Evolutionary conservation across 768 basidiomycete species (phyloP).

Genomic region (Harrya chromipes): DNA sequence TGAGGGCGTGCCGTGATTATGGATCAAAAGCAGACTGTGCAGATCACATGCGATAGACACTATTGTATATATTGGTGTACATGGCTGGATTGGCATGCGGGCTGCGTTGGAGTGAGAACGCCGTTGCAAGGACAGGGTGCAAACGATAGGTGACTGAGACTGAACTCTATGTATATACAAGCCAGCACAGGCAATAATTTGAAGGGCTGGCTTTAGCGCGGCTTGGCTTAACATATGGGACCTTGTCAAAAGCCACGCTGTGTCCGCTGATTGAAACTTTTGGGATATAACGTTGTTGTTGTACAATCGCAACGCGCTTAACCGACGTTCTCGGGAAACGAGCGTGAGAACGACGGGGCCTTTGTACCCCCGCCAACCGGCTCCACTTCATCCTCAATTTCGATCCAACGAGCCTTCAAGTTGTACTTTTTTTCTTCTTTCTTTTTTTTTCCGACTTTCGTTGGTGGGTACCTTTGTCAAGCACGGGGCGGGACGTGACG

Average conservation of each 20-base stretch:
- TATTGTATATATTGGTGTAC: no score
- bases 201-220: neutral
- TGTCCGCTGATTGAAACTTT: neutral
- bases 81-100: neutral
- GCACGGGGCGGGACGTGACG: constrained; percentile 8
- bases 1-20: neutral
- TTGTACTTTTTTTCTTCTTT: constrained; percentile 24
- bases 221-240: neutral
- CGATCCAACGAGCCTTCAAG: constrained; percentile 10
- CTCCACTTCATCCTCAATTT: constrained; percentile 9
- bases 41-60: no score
- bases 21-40: no score
- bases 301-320: constrained; percentile 11
- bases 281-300: neutral
- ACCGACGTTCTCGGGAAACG: constrained; percentile 13
- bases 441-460: constrained; percentile 21
- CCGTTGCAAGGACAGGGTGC: neutral
- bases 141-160: constrained; percentile 2
- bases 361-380: constrained; percentile 11
- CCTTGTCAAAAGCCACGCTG: constrained; percentile 8
- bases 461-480: neutral
- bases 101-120: neutral
- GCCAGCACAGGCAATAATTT: neutral
- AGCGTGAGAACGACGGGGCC: constrained; percentile 23
- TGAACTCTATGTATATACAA: neutral